Conservation (phyloP, 2,329 filamentous ascomycete species). For the Davidsoniella neocaledoniae region DNA sequence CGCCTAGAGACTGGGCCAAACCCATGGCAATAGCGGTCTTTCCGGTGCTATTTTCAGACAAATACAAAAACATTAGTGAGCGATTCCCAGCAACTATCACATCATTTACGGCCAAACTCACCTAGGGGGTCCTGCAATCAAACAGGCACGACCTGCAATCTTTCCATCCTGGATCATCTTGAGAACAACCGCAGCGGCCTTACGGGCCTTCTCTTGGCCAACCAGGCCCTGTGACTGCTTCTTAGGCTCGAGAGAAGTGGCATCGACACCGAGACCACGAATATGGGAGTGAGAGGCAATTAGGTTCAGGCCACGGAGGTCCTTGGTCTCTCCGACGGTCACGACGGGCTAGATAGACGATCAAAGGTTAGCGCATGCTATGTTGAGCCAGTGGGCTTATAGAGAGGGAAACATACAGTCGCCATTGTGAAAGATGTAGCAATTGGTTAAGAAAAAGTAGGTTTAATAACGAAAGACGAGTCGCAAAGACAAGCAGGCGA, state of each 20-base stretch:
- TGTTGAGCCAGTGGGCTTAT: too few relatives aligned
- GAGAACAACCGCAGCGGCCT: constrained; percentile 86
- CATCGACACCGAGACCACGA: constrained; percentile 82
- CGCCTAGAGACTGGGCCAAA: constrained; percentile 87
- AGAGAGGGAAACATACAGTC: constrained; percentile 27
- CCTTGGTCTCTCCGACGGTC: constrained; percentile 87
- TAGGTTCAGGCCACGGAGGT: constrained; percentile 90
- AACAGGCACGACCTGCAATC: constrained; percentile 84
- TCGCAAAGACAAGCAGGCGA: not conserved
- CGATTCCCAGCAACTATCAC: not conserved
- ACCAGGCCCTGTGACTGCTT: constrained; percentile 79
- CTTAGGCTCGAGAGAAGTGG: constrained; percentile 77
- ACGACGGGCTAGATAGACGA: constrained; percentile 32
- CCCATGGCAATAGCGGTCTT: constrained; percentile 99
- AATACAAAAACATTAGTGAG: not conserved
- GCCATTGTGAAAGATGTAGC: constrained; percentile 26
- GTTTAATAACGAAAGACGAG: not conserved
- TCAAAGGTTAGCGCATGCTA: constrained; percentile 9
- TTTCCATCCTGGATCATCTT: constrained; percentile 99
- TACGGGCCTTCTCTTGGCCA: constrained; percentile 89
- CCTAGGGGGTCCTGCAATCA: constrained; percentile 89
- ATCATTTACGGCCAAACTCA: constrained; percentile 19
- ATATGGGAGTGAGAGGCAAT: constrained; percentile 98
- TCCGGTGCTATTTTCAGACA: constrained; percentile 52
- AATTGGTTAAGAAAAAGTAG: not conserved